Evolutionary conservation across 1,139 yeast species (phyloP).

Genomic region (Tardiomyces digboiensis): DNA sequence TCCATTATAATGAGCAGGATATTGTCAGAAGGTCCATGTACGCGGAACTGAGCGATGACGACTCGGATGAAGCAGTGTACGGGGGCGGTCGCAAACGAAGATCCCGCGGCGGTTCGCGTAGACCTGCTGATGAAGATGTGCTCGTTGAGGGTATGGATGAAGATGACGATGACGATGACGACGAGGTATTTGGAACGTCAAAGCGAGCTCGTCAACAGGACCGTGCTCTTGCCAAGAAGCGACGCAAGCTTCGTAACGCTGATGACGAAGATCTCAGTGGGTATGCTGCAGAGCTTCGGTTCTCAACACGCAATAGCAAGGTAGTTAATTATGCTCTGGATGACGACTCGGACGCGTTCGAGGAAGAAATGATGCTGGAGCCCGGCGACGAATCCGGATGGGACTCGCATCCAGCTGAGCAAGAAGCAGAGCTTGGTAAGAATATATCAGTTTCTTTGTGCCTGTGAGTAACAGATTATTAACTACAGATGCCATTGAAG

Average conservation of each 20-base stretch:
- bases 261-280: slow-evolving; percentile 18
- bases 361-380: slow-evolving; percentile 24
- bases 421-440: slow-evolving; percentile 1
- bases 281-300: slow-evolving; percentile 38
- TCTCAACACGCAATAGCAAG: slow-evolving; percentile 65
- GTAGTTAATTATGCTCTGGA: slow-evolving; percentile 73
- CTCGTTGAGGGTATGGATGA: slow-evolving; percentile 18
- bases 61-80: slow-evolving; percentile 16
- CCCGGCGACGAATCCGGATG: slow-evolving; percentile 12
- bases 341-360: slow-evolving; percentile 45
- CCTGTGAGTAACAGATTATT: no score
- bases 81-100: slow-evolving; percentile 5
- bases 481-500: slow-evolving; percentile 30
- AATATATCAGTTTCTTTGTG: no score
- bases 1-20: slow-evolving; percentile 32
- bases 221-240: slow-evolving; percentile 10
- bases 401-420: slow-evolving; percentile 11
- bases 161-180: slow-evolving; percentile 26
- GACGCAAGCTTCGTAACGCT: slow-evolving; percentile 16
- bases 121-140: slow-evolving; percentile 2
- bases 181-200: slow-evolving; percentile 18
- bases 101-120: neutral
- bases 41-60: slow-evolving; percentile 16
- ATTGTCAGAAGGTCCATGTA: slow-evolving; percentile 10
- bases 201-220: slow-evolving; percentile 11